Evolutionary conservation across 2,329 filamentous ascomycete genomes (phyloP).

Genomic region (Hortaea sp.): DNA sequence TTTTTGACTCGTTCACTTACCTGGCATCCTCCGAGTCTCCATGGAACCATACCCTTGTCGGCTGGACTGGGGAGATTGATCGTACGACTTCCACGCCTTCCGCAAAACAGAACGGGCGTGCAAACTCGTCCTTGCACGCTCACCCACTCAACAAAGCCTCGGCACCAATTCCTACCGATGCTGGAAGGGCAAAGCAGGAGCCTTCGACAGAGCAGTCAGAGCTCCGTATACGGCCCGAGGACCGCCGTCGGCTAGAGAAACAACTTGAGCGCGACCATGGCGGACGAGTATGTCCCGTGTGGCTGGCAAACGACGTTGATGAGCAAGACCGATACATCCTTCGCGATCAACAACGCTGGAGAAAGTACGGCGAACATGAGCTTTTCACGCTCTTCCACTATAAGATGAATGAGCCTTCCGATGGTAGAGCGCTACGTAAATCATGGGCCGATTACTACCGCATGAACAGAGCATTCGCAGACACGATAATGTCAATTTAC

Average conservation of each 20-base stretch:
- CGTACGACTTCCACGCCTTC: constrained; percentile 20
- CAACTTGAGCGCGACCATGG: constrained; percentile 63
- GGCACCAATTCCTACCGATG: constrained; percentile 67
- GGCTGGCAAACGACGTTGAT: constrained; percentile 71
- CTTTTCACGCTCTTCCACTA: constrained; percentile 93
- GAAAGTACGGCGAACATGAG: constrained; percentile 81
- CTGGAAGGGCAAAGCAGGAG: constrained; percentile 28
- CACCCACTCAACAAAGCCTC: constrained; percentile 62
- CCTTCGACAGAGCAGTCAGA: constrained; percentile 47
- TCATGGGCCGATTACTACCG: constrained; percentile 90
- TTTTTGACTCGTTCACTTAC: constrained; percentile 84
- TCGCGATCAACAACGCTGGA: constrained; percentile 77
- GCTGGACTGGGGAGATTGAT: constrained; percentile 76
- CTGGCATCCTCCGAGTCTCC: constrained; percentile 72
- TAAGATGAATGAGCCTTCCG: constrained; percentile 83
- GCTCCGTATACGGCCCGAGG: constrained; percentile 58
- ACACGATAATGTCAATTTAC: constrained; percentile 79
- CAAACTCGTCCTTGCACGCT: constrained; percentile 30
- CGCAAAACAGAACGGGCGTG: constrained; percentile 30
- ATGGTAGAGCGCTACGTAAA: constrained; percentile 69
- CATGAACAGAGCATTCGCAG: constrained; percentile 86
- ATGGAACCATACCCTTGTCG: constrained; percentile 88
- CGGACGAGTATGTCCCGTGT: constrained; percentile 76
- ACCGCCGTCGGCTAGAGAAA: constrained; percentile 63
- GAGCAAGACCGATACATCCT: constrained; percentile 56